phyloP scores from a whole-genome alignment of 352 stramenopile species.

The Phytophthora kernoviae region DNA sequence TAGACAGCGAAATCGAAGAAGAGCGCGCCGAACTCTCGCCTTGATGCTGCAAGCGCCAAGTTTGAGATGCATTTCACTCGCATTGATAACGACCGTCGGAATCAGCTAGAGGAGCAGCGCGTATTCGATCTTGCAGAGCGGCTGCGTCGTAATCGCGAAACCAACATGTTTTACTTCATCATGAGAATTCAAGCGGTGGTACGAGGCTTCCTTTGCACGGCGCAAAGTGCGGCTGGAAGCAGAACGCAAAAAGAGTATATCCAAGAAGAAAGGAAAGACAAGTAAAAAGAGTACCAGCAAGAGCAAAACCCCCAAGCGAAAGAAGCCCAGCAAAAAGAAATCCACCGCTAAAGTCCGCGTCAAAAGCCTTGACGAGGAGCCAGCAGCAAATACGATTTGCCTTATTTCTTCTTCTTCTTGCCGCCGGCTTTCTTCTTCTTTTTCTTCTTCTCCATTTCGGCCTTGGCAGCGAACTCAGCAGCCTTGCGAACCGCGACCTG shows the following conservation, averaged over 20 bases:
- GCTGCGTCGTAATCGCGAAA: conserved; percentile 35
- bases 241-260: conserved; percentile 24
- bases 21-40: conserved; percentile 34
- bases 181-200: conserved; percentile 63
- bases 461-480: conserved; percentile 68
- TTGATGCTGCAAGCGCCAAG: conserved; percentile 39
- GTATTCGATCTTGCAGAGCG: conserved; percentile 36
- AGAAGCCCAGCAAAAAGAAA: conserved; percentile 19
- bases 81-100: conserved; percentile 58
- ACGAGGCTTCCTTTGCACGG: conserved; percentile 62
- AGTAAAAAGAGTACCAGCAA: conserved; percentile 30
- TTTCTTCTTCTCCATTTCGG: conserved; percentile 85
- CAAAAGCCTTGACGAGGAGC: conserved; percentile 22
- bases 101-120: conserved; percentile 58
- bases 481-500: conserved; percentile 74
- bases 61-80: conserved; percentile 50
- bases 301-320: conserved; percentile 16
- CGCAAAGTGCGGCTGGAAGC: conserved; percentile 39
- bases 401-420: conserved; percentile 70
- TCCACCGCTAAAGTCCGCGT: conserved; percentile 8
- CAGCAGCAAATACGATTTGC: not conserved
- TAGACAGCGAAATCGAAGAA: conserved; percentile 48
- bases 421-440: conserved; percentile 68
- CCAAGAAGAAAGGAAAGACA: conserved; percentile 37
- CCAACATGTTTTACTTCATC: conserved; percentile 56